Evolutionary conservation across 129 eudicot genomes (phyloP).

Genomic region (Helianthus tuberosus): DNA sequence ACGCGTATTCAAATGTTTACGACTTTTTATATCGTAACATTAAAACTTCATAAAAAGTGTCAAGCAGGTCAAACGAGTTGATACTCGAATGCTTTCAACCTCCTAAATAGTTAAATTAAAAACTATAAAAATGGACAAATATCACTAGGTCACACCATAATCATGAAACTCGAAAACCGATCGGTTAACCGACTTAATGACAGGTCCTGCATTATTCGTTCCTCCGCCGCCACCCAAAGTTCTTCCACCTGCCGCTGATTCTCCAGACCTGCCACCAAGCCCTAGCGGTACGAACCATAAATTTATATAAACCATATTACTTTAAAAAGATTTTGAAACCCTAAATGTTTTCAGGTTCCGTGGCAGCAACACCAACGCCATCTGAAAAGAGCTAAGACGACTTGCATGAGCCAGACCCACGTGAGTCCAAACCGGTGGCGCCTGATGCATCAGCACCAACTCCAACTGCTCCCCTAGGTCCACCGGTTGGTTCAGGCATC

Average conservation of each 20-base stretch:
- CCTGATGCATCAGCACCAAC: constrained; percentile 44
- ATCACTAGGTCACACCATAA: background rate
- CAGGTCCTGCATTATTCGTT: constrained; percentile 75
- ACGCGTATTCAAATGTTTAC: too few species aligned
- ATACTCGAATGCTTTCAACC: background rate
- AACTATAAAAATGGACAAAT: too few species aligned
- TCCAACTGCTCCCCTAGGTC: constrained; percentile 27
- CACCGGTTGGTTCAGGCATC: constrained; percentile 50
- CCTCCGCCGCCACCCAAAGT: constrained; percentile 51
- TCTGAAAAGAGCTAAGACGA: constrained; percentile 23
- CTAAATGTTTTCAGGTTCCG: constrained; percentile 42
- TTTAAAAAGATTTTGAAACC: background rate
- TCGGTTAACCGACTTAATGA: background rate
- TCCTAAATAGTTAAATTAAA: too few species aligned
- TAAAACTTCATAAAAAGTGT: background rate
- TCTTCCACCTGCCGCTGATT: constrained; percentile 47
- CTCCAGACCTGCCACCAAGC: constrained; percentile 55
- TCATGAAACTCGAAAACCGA: background rate
- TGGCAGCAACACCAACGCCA: constrained; percentile 50
- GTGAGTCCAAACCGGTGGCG: constrained; percentile 18
- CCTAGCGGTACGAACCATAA: constrained; percentile 45
- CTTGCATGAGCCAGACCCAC: constrained; percentile 32
- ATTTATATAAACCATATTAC: constrained; percentile 1
- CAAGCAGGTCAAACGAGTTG: background rate
- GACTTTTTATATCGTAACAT: too few species aligned